Evolutionary conservation across 2,329 filamentous ascomycete genomes (phyloP), one percentile per base, ranked within the genome.

Genomic region (Colletotrichum salicis): DNA sequence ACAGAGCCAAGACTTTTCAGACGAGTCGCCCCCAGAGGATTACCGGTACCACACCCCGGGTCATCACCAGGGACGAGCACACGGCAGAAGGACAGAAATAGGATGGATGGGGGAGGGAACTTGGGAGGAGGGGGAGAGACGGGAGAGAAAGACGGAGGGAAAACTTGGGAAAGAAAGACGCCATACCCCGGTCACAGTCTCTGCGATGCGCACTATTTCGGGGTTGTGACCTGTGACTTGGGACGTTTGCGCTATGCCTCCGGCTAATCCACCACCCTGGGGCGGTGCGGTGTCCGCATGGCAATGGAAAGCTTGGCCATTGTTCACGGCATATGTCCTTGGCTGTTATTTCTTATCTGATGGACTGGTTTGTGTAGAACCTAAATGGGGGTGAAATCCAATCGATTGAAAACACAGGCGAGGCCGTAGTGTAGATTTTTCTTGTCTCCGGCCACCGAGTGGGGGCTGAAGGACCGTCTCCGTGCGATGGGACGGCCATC

Each of bases 1-100:
- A 57, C 12, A 57, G n/a, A 66, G 67, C 67, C 67, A 70, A 70
- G 63, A 66, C 56, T 55, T 22, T 48, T 48, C 41, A 29, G 22
- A 67, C 31, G 62, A 67, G 56, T 70, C 63, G 35, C 29, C 33
- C 54, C 54, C 27, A 37, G 12, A 65, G 41, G 31, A 12, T 22
- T 27, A n/a, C 48, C 55, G 48, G 62, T 70, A 45, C 35, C 63
- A 70, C 52, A 41, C 41, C 41, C 62, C 55, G 24, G 22, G 64
- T 29, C 51, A 37, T 63, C 60, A 29, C n/a, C 31, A n/a, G 29
- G 60, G 60, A n/a, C 13, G 6, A 37, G 29, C 45, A 54, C 31
- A 54, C 48, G 15, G 22, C 60, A 63, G 31, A 27, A 13, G 29
- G 29, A 22, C 22, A 22, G 29, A 24, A 33, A 24, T 37, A 33